These are phyloP conservation scores for Fusarium heterosporum DNA, from an alignment of 2,329 filamentous ascomycete species.

Conservation along the genomic window DNA sequence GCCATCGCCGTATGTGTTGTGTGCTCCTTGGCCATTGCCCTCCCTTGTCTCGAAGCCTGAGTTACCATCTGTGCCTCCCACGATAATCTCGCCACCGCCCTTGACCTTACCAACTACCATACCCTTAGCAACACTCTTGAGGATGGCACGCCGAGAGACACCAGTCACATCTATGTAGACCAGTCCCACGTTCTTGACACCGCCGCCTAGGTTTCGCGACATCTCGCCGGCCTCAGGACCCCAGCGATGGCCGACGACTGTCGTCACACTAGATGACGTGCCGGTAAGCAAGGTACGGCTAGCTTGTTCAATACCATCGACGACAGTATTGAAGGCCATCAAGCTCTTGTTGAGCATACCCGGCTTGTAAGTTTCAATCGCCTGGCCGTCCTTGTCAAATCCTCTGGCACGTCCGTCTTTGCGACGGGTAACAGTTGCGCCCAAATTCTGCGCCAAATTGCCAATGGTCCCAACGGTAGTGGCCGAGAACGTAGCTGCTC, in stretches of 20 bases:
- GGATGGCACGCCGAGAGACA: constrained; percentile 86
- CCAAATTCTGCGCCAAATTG: constrained; percentile 89
- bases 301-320: constrained; percentile 91
- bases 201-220: constrained; percentile 79
- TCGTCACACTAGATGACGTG: constrained; percentile 81
- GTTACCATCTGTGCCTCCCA: constrained; percentile 70
- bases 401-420: constrained; percentile 67
- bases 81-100: constrained; percentile 78
- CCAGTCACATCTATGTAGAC: constrained; percentile 98
- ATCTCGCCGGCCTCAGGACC: constrained; percentile 86
- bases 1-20: constrained; percentile 47
- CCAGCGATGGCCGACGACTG: constrained; percentile 89
- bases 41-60: constrained; percentile 40
- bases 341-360: constrained; percentile 94
- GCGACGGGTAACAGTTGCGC: constrained; percentile 73
- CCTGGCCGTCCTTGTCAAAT: constrained; percentile 76
- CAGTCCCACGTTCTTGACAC: constrained; percentile 94
- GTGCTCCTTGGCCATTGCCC: constrained; percentile 38
- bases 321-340: constrained; percentile 95
- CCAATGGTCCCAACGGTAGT: constrained; percentile 89
- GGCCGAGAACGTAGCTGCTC: constrained; percentile 81
- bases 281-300: constrained; percentile 81
- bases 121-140: constrained; percentile 96
- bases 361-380: constrained; percentile 78
- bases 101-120: constrained; percentile 90